Conservation (phyloP, 164 flowering plant species). For the Piper betle region DNA sequence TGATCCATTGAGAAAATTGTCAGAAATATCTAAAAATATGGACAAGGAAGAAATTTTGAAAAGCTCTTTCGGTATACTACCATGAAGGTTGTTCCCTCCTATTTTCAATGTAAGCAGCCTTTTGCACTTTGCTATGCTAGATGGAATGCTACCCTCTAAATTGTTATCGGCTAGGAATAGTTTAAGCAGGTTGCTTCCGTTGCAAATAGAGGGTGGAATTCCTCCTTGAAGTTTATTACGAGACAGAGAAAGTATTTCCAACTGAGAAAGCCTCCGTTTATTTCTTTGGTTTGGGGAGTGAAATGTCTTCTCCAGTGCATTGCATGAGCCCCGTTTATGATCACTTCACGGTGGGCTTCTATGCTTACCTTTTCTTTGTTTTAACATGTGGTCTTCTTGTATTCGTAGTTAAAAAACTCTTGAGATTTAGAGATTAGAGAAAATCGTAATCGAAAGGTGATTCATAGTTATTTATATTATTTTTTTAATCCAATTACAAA, state of each 20-base stretch:
- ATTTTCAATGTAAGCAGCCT: not conserved
- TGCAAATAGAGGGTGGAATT: not conserved
- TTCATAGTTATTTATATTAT: too few species aligned
- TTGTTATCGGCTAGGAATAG: not conserved
- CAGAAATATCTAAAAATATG: not conserved
- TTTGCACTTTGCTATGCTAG: not conserved
- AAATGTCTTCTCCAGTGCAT: too few species aligned
- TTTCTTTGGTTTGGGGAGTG: too few species aligned
- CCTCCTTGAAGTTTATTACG: not conserved
- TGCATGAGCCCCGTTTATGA: too few species aligned
- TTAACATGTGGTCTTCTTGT: too few species aligned
- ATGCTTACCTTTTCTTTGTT: too few species aligned
- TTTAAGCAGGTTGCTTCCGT: not conserved
- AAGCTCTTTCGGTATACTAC: not conserved
- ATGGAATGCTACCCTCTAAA: constrained; percentile 1
- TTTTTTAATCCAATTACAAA: too few species aligned
- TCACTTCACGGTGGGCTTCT: too few species aligned
- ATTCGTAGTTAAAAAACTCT: too few species aligned
- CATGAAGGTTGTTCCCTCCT: not conserved
- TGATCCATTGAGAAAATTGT: not conserved
- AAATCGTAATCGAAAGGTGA: too few species aligned
- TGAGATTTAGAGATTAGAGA: too few species aligned
- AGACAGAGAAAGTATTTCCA: not conserved
- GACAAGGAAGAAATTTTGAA: not conserved
- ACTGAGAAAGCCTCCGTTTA: constrained; percentile 2